Evolutionary conservation across 2,329 filamentous ascomycete genomes (phyloP), one percentile per base, ranked within the genome.

Genomic region (Pleurostoma richardsiae): DNA sequence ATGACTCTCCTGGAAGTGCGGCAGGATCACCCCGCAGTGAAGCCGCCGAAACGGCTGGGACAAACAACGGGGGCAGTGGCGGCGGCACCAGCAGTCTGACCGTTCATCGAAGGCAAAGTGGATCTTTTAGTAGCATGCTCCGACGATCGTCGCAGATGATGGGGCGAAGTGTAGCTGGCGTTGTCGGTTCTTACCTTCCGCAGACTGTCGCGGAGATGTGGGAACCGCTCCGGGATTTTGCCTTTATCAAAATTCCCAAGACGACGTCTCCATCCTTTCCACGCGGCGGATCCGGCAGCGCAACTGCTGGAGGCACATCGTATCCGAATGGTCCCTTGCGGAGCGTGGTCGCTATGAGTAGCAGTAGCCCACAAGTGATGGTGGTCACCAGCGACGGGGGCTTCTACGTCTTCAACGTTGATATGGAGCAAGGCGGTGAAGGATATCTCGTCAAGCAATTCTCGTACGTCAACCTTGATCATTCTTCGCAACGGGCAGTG

Each of bases 341-440:
- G 54, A 96, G 90, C 54, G 92, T 99, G n/a, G 94, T 99, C 40
- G 92, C 94, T 6, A 95, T 99, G 85, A 96, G 89, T 62, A 94
- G 86, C 59, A 95, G 85, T 62, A 91, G 88, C 29, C 94, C 94
- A 1, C 91, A 97, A 59, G 88, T 99, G 42, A 97, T 99, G 91
- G 89, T 97, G 0, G 91, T 96, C 10, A 99, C 94, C 0, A 96
- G 87, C 57, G 94, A 99, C 63, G 94, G 94, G 7, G 86, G 86
- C 28, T 97, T 96, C 61, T 96, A 94, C 57, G 86, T 97, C 30
- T 99, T 92, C 68, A 92, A 89, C 54, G 90, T 99, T 46, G 91
- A 99, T 63, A 81, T 99, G 73, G 91, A 95, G 57, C 88, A 88
- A 51, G 94, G 94, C 19, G 94, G 94, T 28, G 94, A 99, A 68